Evolutionary conservation across 2,329 filamentous ascomycete species (phyloP).

Genomic region (Cercospora beticola): DNA sequence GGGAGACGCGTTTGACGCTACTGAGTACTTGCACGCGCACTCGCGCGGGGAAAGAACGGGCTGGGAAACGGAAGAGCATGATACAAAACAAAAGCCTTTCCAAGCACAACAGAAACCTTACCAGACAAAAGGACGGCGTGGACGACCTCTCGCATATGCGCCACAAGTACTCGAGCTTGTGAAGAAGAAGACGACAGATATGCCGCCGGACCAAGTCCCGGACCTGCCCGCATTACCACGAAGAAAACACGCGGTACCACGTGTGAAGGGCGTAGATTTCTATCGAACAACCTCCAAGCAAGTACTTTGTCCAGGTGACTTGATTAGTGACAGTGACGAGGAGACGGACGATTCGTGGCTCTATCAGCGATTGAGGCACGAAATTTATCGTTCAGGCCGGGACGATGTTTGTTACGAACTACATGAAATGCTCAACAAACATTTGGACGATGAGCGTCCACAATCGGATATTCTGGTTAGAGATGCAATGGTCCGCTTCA

Average conservation of each 20-base stretch:
- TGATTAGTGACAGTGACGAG: slow-evolving; percentile 47
- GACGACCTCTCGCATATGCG: neutral
- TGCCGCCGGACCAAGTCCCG: slow-evolving; percentile 26
- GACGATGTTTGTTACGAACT: slow-evolving; percentile 36
- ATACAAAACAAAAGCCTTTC: neutral
- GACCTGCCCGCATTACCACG: slow-evolving; percentile 26
- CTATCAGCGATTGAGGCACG: slow-evolving; percentile 33
- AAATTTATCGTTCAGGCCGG: slow-evolving; percentile 30
- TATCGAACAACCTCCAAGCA: slow-evolving; percentile 45
- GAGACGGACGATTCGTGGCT: slow-evolving; percentile 44
- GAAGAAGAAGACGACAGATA: slow-evolving; percentile 9
- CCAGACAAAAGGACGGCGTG: neutral
- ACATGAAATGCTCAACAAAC: slow-evolving; percentile 40
- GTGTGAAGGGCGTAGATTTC: slow-evolving; percentile 39
- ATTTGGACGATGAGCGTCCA: slow-evolving; percentile 41
- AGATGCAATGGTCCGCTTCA: slow-evolving; percentile 45
- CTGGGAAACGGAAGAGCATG: slow-evolving; percentile 26
- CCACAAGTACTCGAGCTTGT: slow-evolving; percentile 5
- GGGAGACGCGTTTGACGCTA: slow-evolving; percentile 38
- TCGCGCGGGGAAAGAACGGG: slow-evolving; percentile 37
- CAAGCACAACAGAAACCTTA: neutral
- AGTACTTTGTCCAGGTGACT: slow-evolving; percentile 40
- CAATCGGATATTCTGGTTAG: slow-evolving; percentile 37
- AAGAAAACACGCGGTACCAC: slow-evolving; percentile 40
- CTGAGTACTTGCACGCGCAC: slow-evolving; percentile 28